Evolutionary conservation across 495 filamentous ascomycete genomes (phyloP).

Genomic region (Tuber magnatum): DNA sequence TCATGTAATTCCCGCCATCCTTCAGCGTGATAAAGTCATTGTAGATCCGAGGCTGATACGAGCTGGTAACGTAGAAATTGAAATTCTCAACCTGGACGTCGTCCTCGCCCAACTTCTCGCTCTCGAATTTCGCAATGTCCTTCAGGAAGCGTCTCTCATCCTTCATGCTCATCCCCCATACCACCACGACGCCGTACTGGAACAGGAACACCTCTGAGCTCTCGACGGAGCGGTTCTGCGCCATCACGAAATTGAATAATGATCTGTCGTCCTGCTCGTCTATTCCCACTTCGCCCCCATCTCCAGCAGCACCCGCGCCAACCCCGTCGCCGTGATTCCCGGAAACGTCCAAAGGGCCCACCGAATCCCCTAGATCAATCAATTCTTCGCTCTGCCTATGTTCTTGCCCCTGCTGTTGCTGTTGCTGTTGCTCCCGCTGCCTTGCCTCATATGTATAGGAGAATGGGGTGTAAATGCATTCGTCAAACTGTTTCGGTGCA

Average conservation of each 20-base stretch:
- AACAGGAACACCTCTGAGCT: constrained; percentile 93
- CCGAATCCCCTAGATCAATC: constrained; percentile 41
- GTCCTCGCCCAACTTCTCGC: constrained; percentile 75
- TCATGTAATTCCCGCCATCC: constrained; percentile 94
- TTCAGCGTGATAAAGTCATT: constrained; percentile 95
- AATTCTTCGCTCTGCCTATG: constrained; percentile 42
- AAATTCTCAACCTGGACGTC: constrained; percentile 94
- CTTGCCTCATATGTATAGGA: constrained; percentile 51
- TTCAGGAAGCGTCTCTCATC: constrained; percentile 85
- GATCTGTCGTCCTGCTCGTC: constrained; percentile 37
- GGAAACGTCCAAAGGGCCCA: constrained; percentile 35
- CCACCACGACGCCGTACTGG: constrained; percentile 98
- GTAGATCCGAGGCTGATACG: constrained; percentile 97
- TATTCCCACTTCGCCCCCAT: constrained; percentile 10
- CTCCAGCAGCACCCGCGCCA: constrained; percentile 18
- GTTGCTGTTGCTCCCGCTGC: background rate
- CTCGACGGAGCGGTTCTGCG: constrained; percentile 53
- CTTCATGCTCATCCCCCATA: constrained; percentile 87
- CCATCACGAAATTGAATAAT: constrained; percentile 35
- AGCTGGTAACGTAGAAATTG: constrained; percentile 96
- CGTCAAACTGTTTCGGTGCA: constrained; percentile 84
- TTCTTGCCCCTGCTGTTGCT: background rate
- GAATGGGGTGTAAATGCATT: constrained; percentile 93
- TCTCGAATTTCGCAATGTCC: constrained; percentile 91
- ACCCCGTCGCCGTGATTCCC: constrained; percentile 32